Evolutionary conservation across 306 rosid genomes (phyloP).

Genomic region (Styphnolobium japonicum): DNA sequence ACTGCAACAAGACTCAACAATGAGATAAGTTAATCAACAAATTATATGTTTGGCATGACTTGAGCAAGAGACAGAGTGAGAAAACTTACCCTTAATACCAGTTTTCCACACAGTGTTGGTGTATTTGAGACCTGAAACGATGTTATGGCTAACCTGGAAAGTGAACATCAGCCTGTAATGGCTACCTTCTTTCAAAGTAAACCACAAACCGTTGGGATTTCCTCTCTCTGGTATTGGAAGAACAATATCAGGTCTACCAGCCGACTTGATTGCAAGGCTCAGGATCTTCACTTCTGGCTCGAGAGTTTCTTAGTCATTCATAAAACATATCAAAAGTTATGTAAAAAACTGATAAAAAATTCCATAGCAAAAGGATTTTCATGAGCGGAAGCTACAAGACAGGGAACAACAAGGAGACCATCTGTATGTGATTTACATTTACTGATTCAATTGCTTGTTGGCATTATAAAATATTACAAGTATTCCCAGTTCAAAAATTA

Average conservation of each 20-base stretch:
- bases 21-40: neutral
- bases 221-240: slow-evolving; percentile 72
- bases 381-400: neutral
- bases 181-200: slow-evolving; percentile 95
- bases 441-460: neutral
- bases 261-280: slow-evolving; percentile 72
- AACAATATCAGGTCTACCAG: slow-evolving; percentile 63
- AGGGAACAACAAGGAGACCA: neutral
- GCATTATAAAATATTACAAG: neutral
- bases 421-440: neutral
- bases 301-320: slow-evolving; percentile 51
- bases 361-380: neutral
- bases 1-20: slow-evolving; percentile 41
- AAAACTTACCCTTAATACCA: slow-evolving; percentile 61
- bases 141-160: slow-evolving; percentile 74
- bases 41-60: neutral
- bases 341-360: neutral
- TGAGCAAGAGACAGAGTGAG: neutral
- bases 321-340: neutral
- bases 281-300: slow-evolving; percentile 86
- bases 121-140: slow-evolving; percentile 93
- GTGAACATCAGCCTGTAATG: slow-evolving; percentile 69
- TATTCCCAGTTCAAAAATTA: neutral
- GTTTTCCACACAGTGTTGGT: slow-evolving; percentile 88
- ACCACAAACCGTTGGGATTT: slow-evolving; percentile 77